phyloP scores from a whole-genome alignment of 106 monocot genomes.

The Allium sativum region DNA sequence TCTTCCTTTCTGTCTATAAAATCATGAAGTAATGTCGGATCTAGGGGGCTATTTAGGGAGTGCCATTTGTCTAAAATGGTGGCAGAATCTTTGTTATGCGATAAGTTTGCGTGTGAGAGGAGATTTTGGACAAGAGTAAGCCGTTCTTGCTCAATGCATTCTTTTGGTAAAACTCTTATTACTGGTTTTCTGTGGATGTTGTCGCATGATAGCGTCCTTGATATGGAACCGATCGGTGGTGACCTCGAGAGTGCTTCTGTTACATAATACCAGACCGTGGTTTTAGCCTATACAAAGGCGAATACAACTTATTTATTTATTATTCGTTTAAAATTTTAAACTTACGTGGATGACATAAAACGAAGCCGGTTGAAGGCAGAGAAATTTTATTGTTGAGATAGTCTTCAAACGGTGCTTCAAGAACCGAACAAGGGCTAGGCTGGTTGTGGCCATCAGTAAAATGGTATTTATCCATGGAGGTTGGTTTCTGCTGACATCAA shows the following conservation, averaged over 20 bases:
- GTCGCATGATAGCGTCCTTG: conserved; percentile 49
- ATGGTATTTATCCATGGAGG: conserved; percentile 22
- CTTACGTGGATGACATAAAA: conserved; percentile 39
- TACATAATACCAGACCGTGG: neutral
- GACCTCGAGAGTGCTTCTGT: conserved; percentile 72
- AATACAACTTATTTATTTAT: no score
- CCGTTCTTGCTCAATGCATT: conserved; percentile 42
- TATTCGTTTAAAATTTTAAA: neutral
- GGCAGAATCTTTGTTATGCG: conserved; percentile 14
- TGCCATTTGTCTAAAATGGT: conserved; percentile 45
- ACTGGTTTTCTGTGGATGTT: conserved; percentile 11
- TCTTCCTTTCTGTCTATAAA: conserved; percentile 56
- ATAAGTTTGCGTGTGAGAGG: conserved; percentile 46
- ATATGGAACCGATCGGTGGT: conserved; percentile 61
- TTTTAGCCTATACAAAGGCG: no score
- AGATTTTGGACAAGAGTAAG: conserved; percentile 44
- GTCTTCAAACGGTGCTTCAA: conserved; percentile 31
- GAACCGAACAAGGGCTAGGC: conserved; percentile 40
- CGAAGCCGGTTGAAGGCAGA: conserved; percentile 24
- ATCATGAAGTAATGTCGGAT: conserved; percentile 46
- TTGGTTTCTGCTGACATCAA: conserved; percentile 18
- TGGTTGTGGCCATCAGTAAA: conserved; percentile 18
- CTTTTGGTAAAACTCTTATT: conserved; percentile 6
- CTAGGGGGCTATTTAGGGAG: conserved; percentile 53
- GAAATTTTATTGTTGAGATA: conserved; percentile 12